Percentiles rank a stretch among this genome's conserved stretches.
phyloP scores from a whole-genome alignment of 176 grass and related monocot genomes.

The Zea luxurians region DNA sequence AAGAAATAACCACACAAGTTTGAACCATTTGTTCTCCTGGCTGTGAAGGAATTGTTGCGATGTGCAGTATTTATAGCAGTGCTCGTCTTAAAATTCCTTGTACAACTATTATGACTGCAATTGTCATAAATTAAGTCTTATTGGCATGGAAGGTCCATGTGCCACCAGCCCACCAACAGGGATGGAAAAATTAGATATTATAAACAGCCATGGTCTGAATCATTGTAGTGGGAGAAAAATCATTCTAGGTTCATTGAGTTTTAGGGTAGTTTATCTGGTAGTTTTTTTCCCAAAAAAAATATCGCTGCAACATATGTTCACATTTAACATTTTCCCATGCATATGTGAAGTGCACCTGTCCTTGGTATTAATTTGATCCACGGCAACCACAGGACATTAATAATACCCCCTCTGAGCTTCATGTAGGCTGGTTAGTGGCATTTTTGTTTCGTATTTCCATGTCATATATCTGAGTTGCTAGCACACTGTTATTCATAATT shows the following conservation, averaged over 20 bases:
- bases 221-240: background rate
- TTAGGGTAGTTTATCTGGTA: background rate
- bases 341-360: background rate
- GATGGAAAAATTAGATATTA: slow-evolving; percentile 6
- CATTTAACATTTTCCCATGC: slow-evolving; percentile 2
- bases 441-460: background rate
- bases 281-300: background rate
- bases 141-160: background rate
- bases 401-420: background rate
- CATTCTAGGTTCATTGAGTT: background rate
- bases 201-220: background rate
- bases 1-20: background rate
- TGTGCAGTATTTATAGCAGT: background rate
- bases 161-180: background rate
- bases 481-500: background rate
- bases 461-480: background rate
- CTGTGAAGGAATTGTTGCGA: background rate
- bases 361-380: slow-evolving; percentile 21
- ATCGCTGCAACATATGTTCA: background rate
- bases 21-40: background rate
- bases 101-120: background rate
- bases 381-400: background rate
- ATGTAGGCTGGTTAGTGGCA: slow-evolving; percentile 3
- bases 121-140: background rate
- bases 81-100: background rate